Conservation (phyloP, 2,329 filamentous ascomycete species). For the Cordyceps javanica region DNA sequence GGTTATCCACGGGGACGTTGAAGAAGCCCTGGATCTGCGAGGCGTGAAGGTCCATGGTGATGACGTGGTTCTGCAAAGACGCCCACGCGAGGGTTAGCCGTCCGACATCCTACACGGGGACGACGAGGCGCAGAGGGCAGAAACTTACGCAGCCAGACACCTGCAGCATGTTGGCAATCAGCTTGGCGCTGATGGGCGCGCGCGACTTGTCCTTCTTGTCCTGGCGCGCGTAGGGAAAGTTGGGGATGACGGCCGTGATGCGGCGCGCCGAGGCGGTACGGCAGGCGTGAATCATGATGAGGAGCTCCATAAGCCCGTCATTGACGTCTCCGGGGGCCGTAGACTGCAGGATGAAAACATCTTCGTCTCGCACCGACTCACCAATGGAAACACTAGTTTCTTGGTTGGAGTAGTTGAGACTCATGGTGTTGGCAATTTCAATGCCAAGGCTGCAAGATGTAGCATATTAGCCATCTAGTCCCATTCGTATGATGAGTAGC, state of each 20-base stretch:
- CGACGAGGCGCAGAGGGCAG: neutral
- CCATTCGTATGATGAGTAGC: neutral
- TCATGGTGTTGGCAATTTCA: conserved; percentile 71
- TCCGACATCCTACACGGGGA: neutral
- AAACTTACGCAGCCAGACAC: conserved; percentile 67
- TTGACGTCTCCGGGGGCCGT: conserved; percentile 95
- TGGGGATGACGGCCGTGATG: conserved; percentile 92
- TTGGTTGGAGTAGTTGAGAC: conserved; percentile 79
- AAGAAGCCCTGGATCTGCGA: conserved; percentile 96
- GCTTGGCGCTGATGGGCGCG: conserved; percentile 91
- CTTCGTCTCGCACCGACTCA: conserved; percentile 93
- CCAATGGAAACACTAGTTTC: conserved; percentile 90
- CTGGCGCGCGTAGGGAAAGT: conserved; percentile 93
- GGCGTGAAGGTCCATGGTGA: conserved; percentile 94
- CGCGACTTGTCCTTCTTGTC: conserved; percentile 94
- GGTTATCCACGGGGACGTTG: conserved; percentile 68
- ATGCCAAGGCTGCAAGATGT: conserved; percentile 58
- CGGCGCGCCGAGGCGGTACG: conserved; percentile 63
- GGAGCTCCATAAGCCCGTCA: conserved; percentile 93
- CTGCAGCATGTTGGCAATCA: conserved; percentile 97
- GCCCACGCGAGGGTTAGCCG: conserved; percentile 50
- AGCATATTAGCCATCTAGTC: conserved; percentile 14
- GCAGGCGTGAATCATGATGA: conserved; percentile 98
- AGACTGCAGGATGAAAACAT: conserved; percentile 96
- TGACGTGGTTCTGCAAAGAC: conserved; percentile 46